Conservation (phyloP, 192 early-diverging fungal genomes). For the Funneliformis geosporum region DNA sequence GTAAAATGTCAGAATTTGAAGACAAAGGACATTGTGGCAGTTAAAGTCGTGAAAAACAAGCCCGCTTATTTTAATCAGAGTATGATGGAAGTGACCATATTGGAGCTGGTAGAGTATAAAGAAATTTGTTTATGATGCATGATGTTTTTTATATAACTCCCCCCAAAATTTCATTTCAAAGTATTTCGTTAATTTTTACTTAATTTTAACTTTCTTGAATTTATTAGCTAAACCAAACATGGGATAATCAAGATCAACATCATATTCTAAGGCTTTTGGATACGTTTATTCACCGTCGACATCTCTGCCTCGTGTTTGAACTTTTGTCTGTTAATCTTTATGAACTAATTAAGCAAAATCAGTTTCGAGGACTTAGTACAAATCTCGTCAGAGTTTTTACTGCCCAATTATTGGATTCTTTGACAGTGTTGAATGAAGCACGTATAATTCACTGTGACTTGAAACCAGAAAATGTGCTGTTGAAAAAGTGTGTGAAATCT, state of each 20-base stretch:
- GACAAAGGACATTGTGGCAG: conserved; percentile 87
- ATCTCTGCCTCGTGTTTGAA: conserved; percentile 97
- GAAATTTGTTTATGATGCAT: neutral
- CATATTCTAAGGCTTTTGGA: conserved; percentile 89
- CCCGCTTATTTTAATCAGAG: conserved; percentile 97
- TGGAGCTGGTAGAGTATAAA: conserved; percentile 67
- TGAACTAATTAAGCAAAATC: conserved; percentile 97
- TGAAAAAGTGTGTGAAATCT: conserved; percentile 70
- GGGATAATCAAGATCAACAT: conserved; percentile 84
- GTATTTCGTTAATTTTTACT: too few species aligned
- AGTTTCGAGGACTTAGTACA: conserved; percentile 90
- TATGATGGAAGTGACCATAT: conserved; percentile 94
- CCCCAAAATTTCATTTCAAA: too few species aligned
- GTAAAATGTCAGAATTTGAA: conserved; percentile 93
- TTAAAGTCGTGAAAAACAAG: conserved; percentile 99
- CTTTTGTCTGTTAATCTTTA: conserved; percentile 96
- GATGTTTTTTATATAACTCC: too few species aligned
- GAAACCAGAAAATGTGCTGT: conserved; percentile 96
- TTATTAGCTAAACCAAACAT: conserved; percentile 81
- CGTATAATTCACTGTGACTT: conserved; percentile 97
- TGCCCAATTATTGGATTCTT: conserved; percentile 88
- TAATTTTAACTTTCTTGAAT: conserved; percentile 2
- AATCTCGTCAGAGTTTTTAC: conserved; percentile 93
- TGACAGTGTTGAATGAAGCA: conserved; percentile 84
- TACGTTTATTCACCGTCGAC: conserved; percentile 89